phyloP scores from a whole-genome alignment of 768 basidiomycete species.

The Gautieria morchelliformis region DNA sequence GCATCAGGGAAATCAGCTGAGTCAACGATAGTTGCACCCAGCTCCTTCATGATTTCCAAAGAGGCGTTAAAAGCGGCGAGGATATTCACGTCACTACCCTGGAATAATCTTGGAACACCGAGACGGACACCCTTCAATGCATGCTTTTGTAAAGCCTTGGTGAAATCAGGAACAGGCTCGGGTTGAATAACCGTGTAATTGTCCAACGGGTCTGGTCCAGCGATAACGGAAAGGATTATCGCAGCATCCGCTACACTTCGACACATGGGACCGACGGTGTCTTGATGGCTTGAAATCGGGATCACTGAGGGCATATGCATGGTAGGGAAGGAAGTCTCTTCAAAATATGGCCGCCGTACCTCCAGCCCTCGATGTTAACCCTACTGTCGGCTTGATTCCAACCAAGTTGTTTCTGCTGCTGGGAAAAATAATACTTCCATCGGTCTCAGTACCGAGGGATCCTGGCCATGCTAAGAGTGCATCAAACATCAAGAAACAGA shows the following conservation, averaged over 20 bases:
- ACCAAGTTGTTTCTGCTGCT: conserved; percentile 33
- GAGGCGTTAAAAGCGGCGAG: conserved; percentile 30
- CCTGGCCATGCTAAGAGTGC: conserved; percentile 7
- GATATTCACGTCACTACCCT: conserved; percentile 22
- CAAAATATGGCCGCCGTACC: conserved; percentile 15
- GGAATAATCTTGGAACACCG: too few relatives aligned
- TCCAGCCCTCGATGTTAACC: conserved; percentile 29
- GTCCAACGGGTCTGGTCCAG: conserved; percentile 33
- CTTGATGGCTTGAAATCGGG: conserved; percentile 34
- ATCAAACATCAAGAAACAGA: too few relatives aligned
- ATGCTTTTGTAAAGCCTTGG: conserved; percentile 12
- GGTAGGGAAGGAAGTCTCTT: background rate
- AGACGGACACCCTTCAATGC: conserved; percentile 6
- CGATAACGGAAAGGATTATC: conserved; percentile 29
- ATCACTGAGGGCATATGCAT: conserved; percentile 25
- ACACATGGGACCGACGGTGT: conserved; percentile 29
- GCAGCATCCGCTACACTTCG: conserved; percentile 31
- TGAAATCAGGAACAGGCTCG: conserved; percentile 12
- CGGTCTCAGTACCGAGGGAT: conserved; percentile 37
- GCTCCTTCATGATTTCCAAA: conserved; percentile 24
- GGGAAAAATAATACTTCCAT: conserved; percentile 38
- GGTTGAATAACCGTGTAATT: conserved; percentile 37
- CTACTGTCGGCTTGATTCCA: conserved; percentile 31
- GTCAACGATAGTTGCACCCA: conserved; percentile 30
- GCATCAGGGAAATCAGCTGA: conserved; percentile 18